Base-by-base conservation (phyloP, 2,329 filamentous ascomycete species). In the Penicillium brasilianum region DNA sequence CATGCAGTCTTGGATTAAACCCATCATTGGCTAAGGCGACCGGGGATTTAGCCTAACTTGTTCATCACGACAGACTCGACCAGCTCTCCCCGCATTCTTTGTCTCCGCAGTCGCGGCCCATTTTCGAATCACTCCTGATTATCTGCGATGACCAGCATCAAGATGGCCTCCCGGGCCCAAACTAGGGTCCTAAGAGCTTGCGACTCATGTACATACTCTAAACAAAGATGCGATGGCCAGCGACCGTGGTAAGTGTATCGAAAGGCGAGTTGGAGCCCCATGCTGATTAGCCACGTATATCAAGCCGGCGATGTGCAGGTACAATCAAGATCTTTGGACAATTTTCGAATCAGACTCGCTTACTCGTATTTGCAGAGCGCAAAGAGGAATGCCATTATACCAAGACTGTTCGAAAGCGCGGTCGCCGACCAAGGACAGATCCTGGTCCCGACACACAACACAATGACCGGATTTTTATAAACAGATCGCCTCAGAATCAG, bases 191-290 rank as follows among this genome's bases (percentile, higher is more conserved):
- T 68, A 14, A 64, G 75, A 50, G 76, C 76, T 13, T 78, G 76
- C 51, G 76, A 78, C 63, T 72, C 74, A 36, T 78, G 77, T 67
- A 80, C 76, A 55, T 66, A 70, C 6, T 80, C 78, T 2, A 72
- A 79, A 58, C 78, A 77, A 5, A 72, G 80, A 39, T 82, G 80
- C 59, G 76, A 82, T 63, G 80, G 80, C 20, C 71, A 77, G 54
- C 66, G 59, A 30, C 75, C 76, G 44, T 81, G 76, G 80, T 81
- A 63, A 74, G 77, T 69, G 18, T 13, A 16, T 34, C 20, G n/a
- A 6, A 16, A 18, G 14, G 4, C 16, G 16, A 49, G 49, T 6
- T 11, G 11, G 14, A 50, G 55, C 30, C 54, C 46, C 14, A 56
- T 41, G 49, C 55, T 63, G 52, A 63, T 50, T 10, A 51, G 18